A percentile compares a stretch with the other conserved stretches of the same genome.
phyloP scores from a whole-genome alignment of 2,329 filamentous ascomycete genomes.

The Neofusicoccum cordaticola region DNA sequence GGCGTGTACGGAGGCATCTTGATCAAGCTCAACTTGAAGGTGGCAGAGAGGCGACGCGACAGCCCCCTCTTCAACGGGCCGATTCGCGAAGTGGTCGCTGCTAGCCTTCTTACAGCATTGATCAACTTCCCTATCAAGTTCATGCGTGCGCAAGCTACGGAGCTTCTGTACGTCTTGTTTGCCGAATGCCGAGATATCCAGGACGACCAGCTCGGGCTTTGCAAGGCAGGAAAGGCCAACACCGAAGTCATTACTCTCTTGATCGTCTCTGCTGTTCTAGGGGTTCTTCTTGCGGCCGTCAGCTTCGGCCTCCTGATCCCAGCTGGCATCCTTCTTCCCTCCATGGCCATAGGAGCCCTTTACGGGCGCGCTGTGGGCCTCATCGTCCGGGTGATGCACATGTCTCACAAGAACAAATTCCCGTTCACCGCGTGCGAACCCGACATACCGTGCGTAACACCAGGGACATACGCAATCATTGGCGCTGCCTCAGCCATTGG shows the following conservation, averaged over 20 bases:
- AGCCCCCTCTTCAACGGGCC: conserved; percentile 66
- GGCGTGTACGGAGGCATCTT: conserved; percentile 94
- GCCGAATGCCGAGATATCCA: conserved; percentile 79
- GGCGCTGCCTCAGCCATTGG: conserved; percentile 92
- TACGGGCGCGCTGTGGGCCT: conserved; percentile 88
- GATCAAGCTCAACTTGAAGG: conserved; percentile 87
- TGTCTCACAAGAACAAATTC: conserved; percentile 71
- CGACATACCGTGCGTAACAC: conserved; percentile 83
- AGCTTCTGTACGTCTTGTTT: conserved; percentile 89
- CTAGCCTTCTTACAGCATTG: conserved; percentile 78
- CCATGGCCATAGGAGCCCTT: conserved; percentile 91
- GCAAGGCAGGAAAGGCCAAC: conserved; percentile 80
- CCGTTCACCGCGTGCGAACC: conserved; percentile 78
- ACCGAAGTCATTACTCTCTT: conserved; percentile 79
- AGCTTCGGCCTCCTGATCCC: conserved; percentile 95
- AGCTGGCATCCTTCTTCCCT: conserved; percentile 91
- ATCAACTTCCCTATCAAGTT: conserved; percentile 96
- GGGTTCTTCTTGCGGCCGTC: conserved; percentile 78
- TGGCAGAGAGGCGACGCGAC: conserved; percentile 63
- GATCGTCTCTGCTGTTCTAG: conserved; percentile 75
- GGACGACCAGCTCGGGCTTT: conserved; percentile 86
- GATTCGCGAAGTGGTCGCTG: conserved; percentile 72
- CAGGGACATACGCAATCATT: conserved; percentile 94
- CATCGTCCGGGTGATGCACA: conserved; percentile 83
- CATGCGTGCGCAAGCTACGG: conserved; percentile 87